Conservation (phyloP, 2,329 filamentous ascomycete species). For the Neobulgaria alba region DNA sequence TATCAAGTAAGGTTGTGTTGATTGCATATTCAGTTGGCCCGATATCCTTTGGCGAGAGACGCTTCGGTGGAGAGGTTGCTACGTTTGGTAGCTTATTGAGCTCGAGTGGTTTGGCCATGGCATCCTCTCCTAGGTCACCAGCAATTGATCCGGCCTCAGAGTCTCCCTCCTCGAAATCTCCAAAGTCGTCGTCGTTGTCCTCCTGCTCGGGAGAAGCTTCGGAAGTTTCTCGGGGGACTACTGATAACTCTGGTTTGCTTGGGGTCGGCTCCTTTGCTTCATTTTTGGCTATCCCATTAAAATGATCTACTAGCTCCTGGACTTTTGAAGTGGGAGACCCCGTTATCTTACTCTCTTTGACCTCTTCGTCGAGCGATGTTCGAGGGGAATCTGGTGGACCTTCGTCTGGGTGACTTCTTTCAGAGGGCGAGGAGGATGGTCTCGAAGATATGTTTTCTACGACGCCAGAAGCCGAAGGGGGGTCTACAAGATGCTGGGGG, state of each 20-base stretch:
- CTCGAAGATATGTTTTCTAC: conserved; percentile 20
- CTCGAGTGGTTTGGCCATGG: background rate
- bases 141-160: conserved; percentile 16
- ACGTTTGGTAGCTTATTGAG: background rate
- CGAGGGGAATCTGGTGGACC: conserved; percentile 23
- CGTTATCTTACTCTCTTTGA: conserved; percentile 10
- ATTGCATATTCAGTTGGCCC: conserved; percentile 20
- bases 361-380: conserved; percentile 28
- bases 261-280: conserved; percentile 1
- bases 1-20: conserved; percentile 19
- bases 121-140: background rate
- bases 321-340: conserved; percentile 18
- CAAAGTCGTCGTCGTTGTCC: conserved; percentile 28
- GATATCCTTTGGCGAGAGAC: conserved; percentile 3
- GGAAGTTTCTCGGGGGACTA: background rate
- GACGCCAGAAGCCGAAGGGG: no score
- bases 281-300: conserved; percentile 19
- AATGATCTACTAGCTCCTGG: conserved; percentile 24
- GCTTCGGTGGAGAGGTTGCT: background rate
- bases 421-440: conserved; percentile 25
- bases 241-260: background rate
- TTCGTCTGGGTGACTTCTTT: conserved; percentile 24
- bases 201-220: background rate
- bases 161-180: conserved; percentile 30
- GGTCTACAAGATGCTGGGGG: no score